Conservation (phyloP, 177 flowering plant genomes). For the Vitis hybrid region DNA sequence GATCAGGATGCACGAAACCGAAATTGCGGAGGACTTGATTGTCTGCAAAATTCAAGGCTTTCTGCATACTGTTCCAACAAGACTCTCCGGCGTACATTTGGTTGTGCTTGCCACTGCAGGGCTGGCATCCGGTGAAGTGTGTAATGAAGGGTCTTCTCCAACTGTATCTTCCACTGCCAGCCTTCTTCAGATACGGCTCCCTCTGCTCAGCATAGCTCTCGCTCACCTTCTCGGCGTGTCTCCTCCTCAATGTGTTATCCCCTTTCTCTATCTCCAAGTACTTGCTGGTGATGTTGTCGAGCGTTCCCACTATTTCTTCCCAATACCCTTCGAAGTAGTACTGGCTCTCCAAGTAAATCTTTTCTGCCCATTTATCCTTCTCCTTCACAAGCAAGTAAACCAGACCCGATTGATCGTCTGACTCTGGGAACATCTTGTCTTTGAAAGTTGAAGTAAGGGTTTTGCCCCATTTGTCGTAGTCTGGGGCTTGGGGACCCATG, state of each 20-base stretch:
- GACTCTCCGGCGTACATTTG: slow-evolving; percentile 47
- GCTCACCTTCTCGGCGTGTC: slow-evolving; percentile 74
- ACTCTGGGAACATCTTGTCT: slow-evolving; percentile 59
- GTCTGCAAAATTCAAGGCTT: slow-evolving; percentile 72
- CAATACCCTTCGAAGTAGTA: slow-evolving; percentile 76
- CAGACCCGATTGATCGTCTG: slow-evolving; percentile 82
- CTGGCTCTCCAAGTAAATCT: slow-evolving; percentile 60
- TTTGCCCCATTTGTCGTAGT: slow-evolving; percentile 62
- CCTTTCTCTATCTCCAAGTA: slow-evolving; percentile 49
- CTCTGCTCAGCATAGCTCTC: slow-evolving; percentile 42
- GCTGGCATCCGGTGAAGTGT: slow-evolving; percentile 94
- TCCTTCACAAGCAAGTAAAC: slow-evolving; percentile 49
- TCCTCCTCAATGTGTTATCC: slow-evolving; percentile 39
- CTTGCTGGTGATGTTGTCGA: slow-evolving; percentile 33
- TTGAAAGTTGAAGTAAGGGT: slow-evolving; percentile 33
- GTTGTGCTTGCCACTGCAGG: slow-evolving; percentile 78
- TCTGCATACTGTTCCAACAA: slow-evolving; percentile 64
- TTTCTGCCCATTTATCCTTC: slow-evolving; percentile 48
- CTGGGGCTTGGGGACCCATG: slow-evolving; percentile 69
- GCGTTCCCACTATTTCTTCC: slow-evolving; percentile 46
- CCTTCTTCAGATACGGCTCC: slow-evolving; percentile 41
- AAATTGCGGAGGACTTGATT: slow-evolving; percentile 72
- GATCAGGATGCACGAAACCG: slow-evolving; percentile 55
- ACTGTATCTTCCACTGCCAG: slow-evolving; percentile 37
- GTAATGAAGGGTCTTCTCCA: slow-evolving; percentile 73